Conservation (phyloP, 495 filamentous ascomycete genomes). For the Cercophora sp. region DNA sequence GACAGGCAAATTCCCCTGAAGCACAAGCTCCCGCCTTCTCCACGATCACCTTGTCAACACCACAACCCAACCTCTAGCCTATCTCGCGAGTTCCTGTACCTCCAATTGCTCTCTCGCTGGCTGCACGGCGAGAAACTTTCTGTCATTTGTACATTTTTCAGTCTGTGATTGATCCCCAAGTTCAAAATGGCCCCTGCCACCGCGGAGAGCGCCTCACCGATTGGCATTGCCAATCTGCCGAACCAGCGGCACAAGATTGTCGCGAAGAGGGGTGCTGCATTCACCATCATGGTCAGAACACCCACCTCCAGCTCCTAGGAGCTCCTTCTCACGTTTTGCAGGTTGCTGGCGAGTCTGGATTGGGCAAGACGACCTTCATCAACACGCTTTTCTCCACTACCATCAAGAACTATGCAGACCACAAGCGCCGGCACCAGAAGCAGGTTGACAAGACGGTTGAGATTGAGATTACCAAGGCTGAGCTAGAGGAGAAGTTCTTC, state of each 20-base stretch:
- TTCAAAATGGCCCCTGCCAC: constrained; percentile 68
- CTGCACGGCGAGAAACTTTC: constrained; percentile 14
- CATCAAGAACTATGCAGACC: constrained; percentile 99
- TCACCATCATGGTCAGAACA: constrained; percentile 89
- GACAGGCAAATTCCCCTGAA: constrained; percentile 37
- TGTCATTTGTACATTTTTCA: constrained; percentile 10
- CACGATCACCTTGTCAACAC: constrained; percentile 21
- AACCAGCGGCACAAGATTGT: constrained; percentile 99
- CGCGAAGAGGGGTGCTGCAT: constrained; percentile 96
- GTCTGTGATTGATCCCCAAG: constrained; percentile 12
- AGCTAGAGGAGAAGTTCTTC: constrained; percentile 99
- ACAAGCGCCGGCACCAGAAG: constrained; percentile 97
- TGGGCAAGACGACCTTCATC: constrained; percentile 99
- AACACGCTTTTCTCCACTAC: constrained; percentile 99
- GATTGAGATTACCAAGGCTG: constrained; percentile 99
- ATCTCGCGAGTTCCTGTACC: constrained; percentile 10
- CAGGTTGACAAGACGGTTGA: constrained; percentile 99
- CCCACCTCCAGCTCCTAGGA: neutral
- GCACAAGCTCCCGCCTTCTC: constrained; percentile 29
- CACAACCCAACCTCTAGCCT: constrained; percentile 20
- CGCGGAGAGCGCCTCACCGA: constrained; percentile 83
- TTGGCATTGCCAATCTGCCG: constrained; percentile 99
- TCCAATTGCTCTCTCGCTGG: constrained; percentile 19
- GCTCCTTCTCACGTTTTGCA: constrained; percentile 30
- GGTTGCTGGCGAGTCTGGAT: constrained; percentile 97